Evolutionary conservation across 225 moss, liverwort and hornwort genomes (phyloP).

Genomic region (Polytrichum formosum): DNA sequence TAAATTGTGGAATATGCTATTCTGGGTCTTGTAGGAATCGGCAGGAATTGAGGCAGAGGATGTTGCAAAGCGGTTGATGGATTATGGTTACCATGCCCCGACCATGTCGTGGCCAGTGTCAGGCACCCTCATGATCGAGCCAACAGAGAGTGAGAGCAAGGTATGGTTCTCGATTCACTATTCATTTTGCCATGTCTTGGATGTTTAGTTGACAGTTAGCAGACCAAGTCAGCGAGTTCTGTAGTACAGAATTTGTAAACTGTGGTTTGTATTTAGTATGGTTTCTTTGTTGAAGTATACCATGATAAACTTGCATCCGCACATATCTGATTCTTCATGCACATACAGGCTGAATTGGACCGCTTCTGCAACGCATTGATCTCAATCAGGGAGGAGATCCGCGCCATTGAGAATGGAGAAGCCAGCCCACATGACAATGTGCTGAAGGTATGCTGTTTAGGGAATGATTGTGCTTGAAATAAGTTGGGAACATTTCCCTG

Average conservation of each 20-base stretch:
- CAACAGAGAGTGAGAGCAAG: conserved; percentile 97
- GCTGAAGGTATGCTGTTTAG: conserved; percentile 55
- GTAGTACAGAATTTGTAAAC: too few relatives aligned
- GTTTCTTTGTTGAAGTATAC: background rate
- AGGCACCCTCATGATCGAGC: conserved; percentile 97
- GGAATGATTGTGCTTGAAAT: too few relatives aligned
- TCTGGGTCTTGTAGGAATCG: conserved; percentile 46
- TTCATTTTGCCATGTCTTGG: too few relatives aligned
- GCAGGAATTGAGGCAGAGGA: conserved; percentile 93
- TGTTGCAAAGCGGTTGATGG: conserved; percentile 94
- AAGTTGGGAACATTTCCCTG: too few relatives aligned
- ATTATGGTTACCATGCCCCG: conserved; percentile 97
- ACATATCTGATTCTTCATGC: background rate
- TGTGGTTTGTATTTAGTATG: too few relatives aligned
- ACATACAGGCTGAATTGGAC: conserved; percentile 81
- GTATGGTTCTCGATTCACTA: conserved; percentile 17
- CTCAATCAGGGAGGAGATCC: conserved; percentile 84
- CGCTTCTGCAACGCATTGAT: conserved; percentile 90
- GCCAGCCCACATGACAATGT: conserved; percentile 57
- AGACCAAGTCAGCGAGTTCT: too few relatives aligned
- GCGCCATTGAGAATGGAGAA: conserved; percentile 72
- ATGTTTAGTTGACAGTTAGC: too few relatives aligned
- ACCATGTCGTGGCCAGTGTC: conserved; percentile 99
- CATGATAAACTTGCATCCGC: background rate
- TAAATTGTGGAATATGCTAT: conserved; percentile 3